phyloP scores from a whole-genome alignment of 306 rosid species.

The Cucurbita moschata region DNA sequence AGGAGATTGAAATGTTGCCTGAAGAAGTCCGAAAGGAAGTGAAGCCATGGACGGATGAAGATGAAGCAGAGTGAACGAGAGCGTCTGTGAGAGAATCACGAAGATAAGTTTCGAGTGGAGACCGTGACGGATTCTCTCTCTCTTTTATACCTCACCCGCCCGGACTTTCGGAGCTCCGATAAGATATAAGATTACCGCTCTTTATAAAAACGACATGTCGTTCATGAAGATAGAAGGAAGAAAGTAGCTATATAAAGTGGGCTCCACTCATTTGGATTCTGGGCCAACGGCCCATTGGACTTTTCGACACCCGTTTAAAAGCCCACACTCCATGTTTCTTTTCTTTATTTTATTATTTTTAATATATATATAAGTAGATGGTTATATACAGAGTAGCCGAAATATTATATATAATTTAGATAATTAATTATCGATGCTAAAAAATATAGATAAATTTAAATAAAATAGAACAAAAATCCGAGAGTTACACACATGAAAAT shows the following conservation, averaged over 20 bases:
- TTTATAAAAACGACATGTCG: neutral
- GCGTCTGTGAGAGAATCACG: neutral
- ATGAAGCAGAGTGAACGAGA: neutral
- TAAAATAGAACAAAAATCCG: slow-evolving; percentile 2
- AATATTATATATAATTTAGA: neutral
- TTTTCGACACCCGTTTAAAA: too few species aligned
- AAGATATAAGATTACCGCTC: neutral
- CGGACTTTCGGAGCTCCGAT: neutral
- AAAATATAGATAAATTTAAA: slow-evolving; percentile 15
- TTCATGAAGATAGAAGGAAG: neutral
- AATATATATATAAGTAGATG: too few species aligned
- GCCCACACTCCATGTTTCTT: too few species aligned
- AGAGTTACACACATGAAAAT: slow-evolving; percentile 24
- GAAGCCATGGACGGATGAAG: slow-evolving; percentile 35
- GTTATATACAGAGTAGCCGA: too few species aligned
- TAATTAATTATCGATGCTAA: slow-evolving; percentile 21
- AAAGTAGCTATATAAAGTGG: neutral
- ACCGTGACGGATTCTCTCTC: neutral
- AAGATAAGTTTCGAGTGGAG: slow-evolving; percentile 6
- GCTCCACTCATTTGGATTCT: neutral
- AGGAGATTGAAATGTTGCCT: slow-evolving; percentile 23
- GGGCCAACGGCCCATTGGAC: neutral
- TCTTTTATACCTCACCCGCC: neutral
- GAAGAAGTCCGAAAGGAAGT: slow-evolving; percentile 41
- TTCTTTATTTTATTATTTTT: too few species aligned